Percentiles rank a stretch among this genome's conserved stretches.
Conservation (phyloP, 2,329 filamentous ascomycete species). For the Cercospora zeae-maydis region DNA sequence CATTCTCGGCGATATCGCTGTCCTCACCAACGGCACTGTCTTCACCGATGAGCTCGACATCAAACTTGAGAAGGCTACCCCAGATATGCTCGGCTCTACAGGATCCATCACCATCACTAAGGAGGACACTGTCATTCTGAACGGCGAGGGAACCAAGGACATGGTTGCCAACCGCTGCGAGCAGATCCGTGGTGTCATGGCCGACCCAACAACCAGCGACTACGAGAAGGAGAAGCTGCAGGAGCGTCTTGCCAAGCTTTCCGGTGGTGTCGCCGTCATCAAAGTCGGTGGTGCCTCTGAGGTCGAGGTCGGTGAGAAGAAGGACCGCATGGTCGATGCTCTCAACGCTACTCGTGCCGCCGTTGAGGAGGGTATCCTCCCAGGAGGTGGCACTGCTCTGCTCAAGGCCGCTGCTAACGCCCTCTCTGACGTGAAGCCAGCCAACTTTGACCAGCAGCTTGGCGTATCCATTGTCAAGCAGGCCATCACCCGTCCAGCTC, state of each 20-base stretch:
- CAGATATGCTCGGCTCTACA: constrained; percentile 93
- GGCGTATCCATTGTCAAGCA: constrained; percentile 97
- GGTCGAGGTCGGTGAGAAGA: constrained; percentile 99
- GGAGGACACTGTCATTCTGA: constrained; percentile 98
- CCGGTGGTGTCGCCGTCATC: constrained; percentile 97
- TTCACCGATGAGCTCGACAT: constrained; percentile 98
- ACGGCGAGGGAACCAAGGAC: constrained; percentile 95
- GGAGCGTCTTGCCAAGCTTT: constrained; percentile 98
- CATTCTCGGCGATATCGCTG: constrained; percentile 92
- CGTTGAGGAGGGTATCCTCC: constrained; percentile 98
- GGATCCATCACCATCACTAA: constrained; percentile 99
- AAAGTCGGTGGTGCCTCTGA: constrained; percentile 97
- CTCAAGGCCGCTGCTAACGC: constrained; percentile 95
- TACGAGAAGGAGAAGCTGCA: constrained; percentile 99
- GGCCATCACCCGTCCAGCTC: constrained; percentile 91
- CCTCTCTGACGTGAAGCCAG: constrained; percentile 73
- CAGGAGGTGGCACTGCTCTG: constrained; percentile 94
- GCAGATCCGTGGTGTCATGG: constrained; percentile 97
- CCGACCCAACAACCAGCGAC: constrained; percentile 88
- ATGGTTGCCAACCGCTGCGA: constrained; percentile 91
- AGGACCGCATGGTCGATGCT: constrained; percentile 98
- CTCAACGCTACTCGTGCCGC: constrained; percentile 96
- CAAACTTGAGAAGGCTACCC: constrained; percentile 97
- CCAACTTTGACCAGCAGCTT: constrained; percentile 99
- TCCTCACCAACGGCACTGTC: constrained; percentile 94